Evolutionary conservation across 768 basidiomycete species (phyloP), one percentile per base, ranked within the genome.

Genomic region (Mycena maculata): DNA sequence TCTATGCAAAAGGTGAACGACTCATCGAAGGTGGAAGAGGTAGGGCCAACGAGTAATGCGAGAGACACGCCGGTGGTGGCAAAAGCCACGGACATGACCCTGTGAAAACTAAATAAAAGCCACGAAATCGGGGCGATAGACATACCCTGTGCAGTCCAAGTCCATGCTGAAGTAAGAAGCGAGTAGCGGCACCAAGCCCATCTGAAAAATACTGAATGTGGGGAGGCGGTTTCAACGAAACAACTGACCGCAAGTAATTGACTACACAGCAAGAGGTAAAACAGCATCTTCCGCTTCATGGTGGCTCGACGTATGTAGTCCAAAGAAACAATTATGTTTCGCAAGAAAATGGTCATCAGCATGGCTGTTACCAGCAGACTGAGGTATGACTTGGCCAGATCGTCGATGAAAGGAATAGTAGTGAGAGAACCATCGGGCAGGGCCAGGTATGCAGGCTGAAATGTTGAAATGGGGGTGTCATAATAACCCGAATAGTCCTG

Each of bases 381-480:
- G 25, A 82, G 71, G 68, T 84, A 60, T 23, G 69, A 67, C 22
- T 58, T 80, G 10, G 84, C 78, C 7, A 86, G 73, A 64, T 88
- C 86, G 11, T 80, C 68, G n/a, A 79, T 71, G 70, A 84, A 84
- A 11, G 84, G 80, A 1, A 83, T 74, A 13, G 88, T 77, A 13
- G 88, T 64, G 44, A 90, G 83, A n/a, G 88, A 88, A n/a, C 88
- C 89, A 75, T 91, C 89, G 16, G 72, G 71, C 33, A 85, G 78
- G 28, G 84, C 74, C 38, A 76, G 69, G 74, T 87, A 88, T 12
- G 74, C 68, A 3, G 88, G 87, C 42, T 76, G 76, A 64, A 90
- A 89, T 23, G 82, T 74, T 23, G 76, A 63, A 61, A 86, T 81
- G 45, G 86, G 74, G 25, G 72, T 69, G 30, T 73, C 68, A 72